Evolutionary conservation across 2,329 filamentous ascomycete genomes (phyloP).

Genomic region (Cordyceps pruinosa): DNA sequence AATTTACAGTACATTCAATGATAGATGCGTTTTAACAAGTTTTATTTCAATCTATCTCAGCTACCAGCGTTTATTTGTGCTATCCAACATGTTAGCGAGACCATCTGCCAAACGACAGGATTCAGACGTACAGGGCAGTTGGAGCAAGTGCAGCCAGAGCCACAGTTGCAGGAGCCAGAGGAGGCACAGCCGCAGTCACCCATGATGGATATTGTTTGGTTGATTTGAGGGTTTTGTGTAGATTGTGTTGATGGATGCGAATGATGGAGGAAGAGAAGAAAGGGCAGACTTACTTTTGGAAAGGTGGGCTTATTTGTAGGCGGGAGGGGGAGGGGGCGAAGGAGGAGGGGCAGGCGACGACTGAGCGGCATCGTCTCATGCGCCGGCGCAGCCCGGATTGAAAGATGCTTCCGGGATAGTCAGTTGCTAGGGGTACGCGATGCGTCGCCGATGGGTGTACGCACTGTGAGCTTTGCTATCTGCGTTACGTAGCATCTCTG

Average conservation of each 20-base stretch:
- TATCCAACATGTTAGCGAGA: background rate
- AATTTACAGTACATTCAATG: background rate
- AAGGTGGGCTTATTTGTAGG: constrained; percentile 2
- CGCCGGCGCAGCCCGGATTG: background rate
- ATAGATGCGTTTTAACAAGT: constrained; percentile 2
- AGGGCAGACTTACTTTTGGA: background rate
- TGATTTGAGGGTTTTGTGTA: constrained; percentile 3
- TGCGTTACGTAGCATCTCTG: too few relatives aligned
- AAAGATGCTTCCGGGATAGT: background rate
- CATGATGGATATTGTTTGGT: constrained; percentile 26
- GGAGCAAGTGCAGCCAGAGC: constrained; percentile 34
- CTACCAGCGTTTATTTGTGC: constrained; percentile 16
- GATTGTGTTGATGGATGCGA: background rate
- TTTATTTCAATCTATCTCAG: constrained; percentile 23
- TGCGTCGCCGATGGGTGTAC: too few relatives aligned
- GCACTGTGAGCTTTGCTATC: too few relatives aligned
- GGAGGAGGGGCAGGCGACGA: background rate
- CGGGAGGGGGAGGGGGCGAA: background rate
- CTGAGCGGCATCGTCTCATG: background rate
- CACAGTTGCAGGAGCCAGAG: constrained; percentile 36
- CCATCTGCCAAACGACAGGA: background rate
- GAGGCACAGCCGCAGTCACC: constrained; percentile 35
- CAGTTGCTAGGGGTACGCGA: background rate
- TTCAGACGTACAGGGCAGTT: constrained; percentile 35
- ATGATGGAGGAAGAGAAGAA: background rate